phyloP scores from a whole-genome alignment of 2,329 filamentous ascomycete genomes.

The Rhytidhysteron rufulum region DNA sequence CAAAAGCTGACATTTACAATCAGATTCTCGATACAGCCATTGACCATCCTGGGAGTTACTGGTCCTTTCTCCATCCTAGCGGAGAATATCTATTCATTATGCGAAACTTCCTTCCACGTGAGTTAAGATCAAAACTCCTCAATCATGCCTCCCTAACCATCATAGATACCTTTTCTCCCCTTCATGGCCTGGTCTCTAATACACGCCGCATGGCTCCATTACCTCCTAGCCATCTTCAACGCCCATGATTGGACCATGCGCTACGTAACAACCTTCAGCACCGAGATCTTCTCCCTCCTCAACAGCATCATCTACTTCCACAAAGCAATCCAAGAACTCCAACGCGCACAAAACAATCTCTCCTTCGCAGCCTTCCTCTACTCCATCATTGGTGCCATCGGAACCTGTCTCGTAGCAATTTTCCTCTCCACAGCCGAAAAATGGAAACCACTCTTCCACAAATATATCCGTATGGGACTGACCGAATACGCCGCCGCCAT shows the following conservation, averaged over 20 bases:
- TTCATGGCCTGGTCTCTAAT: constrained; percentile 67
- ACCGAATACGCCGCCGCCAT: constrained; percentile 64
- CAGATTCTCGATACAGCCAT: constrained; percentile 57
- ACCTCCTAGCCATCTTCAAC: constrained; percentile 61
- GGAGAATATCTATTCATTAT: constrained; percentile 61
- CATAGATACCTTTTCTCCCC: constrained; percentile 56
- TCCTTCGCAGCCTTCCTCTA: constrained; percentile 63
- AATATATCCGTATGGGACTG: constrained; percentile 58
- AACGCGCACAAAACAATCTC: constrained; percentile 54
- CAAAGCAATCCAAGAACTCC: constrained; percentile 62
- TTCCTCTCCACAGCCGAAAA: constrained; percentile 58
- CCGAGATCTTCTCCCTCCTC: constrained; percentile 63
- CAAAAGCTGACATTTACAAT: too few species aligned
- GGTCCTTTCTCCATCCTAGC: constrained; percentile 65
- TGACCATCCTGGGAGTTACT: constrained; percentile 64
- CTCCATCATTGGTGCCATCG: constrained; percentile 59
- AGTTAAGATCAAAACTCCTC: constrained; percentile 13
- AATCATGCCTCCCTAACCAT: not conserved
- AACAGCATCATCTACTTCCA: constrained; percentile 68
- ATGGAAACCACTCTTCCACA: constrained; percentile 60
- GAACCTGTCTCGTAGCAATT: constrained; percentile 61
- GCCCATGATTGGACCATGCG: constrained; percentile 69
- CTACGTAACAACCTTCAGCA: constrained; percentile 64
- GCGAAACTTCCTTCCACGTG: constrained; percentile 53
- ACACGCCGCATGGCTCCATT: constrained; percentile 63